Evolutionary conservation across 306 rosid species (phyloP).

Genomic region (Glycyrrhiza uralensis): DNA sequence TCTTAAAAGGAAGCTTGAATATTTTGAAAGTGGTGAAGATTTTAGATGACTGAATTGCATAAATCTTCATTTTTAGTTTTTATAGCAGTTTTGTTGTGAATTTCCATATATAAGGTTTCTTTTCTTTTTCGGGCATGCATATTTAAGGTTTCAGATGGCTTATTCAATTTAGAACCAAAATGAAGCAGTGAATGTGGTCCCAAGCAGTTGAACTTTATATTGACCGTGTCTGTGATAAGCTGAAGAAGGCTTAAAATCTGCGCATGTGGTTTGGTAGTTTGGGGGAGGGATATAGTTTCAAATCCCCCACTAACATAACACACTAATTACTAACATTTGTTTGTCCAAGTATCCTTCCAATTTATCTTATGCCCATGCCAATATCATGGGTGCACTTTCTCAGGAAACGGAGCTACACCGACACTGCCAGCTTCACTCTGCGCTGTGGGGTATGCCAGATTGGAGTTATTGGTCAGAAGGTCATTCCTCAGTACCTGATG

Average conservation of each 20-base stretch:
- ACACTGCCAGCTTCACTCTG: conserved; percentile 88
- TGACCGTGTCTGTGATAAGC: not conserved
- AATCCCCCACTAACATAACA: no score
- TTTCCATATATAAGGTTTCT: not conserved
- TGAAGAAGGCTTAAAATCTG: not conserved
- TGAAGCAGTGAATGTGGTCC: not conserved
- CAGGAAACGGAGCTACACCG: conserved; percentile 84
- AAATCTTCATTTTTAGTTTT: not conserved
- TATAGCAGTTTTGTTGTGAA: not conserved
- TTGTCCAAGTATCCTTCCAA: no score
- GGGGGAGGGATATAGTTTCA: no score
- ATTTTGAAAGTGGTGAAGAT: not conserved
- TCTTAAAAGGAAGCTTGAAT: not conserved
- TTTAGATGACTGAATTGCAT: not conserved
- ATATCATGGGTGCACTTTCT: conserved; percentile 11
- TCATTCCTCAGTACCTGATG: conserved; percentile 22
- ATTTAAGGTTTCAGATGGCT: not conserved
- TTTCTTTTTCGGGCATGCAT: not conserved
- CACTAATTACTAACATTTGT: no score
- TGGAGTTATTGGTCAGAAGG: conserved; percentile 90
- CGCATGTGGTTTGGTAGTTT: no score
- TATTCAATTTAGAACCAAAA: not conserved
- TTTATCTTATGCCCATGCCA: not conserved
- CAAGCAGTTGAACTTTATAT: not conserved
- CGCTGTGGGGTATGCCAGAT: conserved; percentile 99